Base-by-base conservation (phyloP, 345 rosid species). In the Salix exigua region DNA sequence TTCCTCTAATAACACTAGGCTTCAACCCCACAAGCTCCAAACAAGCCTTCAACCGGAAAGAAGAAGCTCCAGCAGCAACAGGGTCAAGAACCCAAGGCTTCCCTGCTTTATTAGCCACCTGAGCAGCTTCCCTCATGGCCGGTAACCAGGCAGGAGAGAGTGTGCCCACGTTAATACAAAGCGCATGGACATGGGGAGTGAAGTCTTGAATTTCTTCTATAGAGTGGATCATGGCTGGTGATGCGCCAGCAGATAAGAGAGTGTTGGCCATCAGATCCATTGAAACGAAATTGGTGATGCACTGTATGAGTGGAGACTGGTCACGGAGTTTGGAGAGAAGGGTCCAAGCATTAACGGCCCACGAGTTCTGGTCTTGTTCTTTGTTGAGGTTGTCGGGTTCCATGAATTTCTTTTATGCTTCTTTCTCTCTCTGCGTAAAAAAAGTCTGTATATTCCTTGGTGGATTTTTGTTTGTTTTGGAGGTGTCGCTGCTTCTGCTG, bases 41-140 rank as follows among this genome's bases (percentile, higher is more conserved):
- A 72, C 99, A 95, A 2, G 93, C 86, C 21, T 82, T 89, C 69
- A 95, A 79, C 72, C 97, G 92, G 87, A 89, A 93, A 26, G 69
- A 55, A 6, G 97, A 87, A 75, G 92, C 91, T 19, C 92, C 93
- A n/a, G 90, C 94, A 21, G 99, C 97, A 31, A 92, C 97, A 1
- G 97, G 97, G 82, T 93, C 97, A 31, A 95, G 93, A 78, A 91
- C 89, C 97, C 99, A 93, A 0, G 99, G 97, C 78, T 78, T 91
- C 5, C 90, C 85, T 6, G 48, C 68, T 75, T 84, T 35, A n/a
- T 64, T 66, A 53, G 89, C 92, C 55, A 90, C 70, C 73, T 78
- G 79, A 0, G 89, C 91, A 21, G 97, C 97, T n/a, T 77, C 68
- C 75, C 88, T 90, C 98, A 92, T 90, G 21, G 97, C 80, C 35